Base-by-base conservation (phyloP, 352 stramenopile species). In the Peronospora destructor region DNA sequence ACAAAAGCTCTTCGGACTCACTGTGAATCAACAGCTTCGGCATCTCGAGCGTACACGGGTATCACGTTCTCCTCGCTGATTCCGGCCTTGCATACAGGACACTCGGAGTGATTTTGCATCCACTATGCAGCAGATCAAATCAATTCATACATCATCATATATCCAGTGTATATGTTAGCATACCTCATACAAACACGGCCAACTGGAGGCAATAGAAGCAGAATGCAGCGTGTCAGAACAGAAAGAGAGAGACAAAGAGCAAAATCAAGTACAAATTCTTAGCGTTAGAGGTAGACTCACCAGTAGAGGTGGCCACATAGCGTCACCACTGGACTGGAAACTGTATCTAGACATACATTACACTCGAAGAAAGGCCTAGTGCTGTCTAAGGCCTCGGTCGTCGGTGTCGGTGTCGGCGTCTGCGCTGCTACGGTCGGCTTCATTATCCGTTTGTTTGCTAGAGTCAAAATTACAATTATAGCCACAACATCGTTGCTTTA, bases 241-340 rank as follows among this genome's bases (percentile, higher is more conserved):
- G 19, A 43, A 51, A 45, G n/a, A 54, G 40, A 23, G 23, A 39
- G 13, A n/a, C 12, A 10, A 10, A 14, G 12, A 39, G n/a, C 23
- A 46, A 41, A 38, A 11, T 6, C 10, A 40, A 2, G 17, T 21
- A 45, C n/a, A n/a, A 8, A 42, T 55, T 10, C 40, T n/a, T 16
- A 49, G 10, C 26, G 13, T 10, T 34, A 28, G 38, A 17, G 35
- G 44, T 40, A 6, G 1, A 47, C 54, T 13, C 17, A 95, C 81
- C 86, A 96, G 65, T 94, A 96, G 29, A 96, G 64, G 65, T 96
- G 86, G 8, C 86, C 86, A 42, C 86, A 96, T 33, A 91, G 75
- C 33, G 86, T 96, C 45, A 96, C 85, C 10, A 96, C 83, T 8
- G 86, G 85, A 41, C 85, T 90, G 29, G 69, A 74, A 13, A 95